These are phyloP conservation scores for Stephania yunnanensis DNA, from an alignment of 164 flowering plant genomes.

Conservation along the genomic window DNA sequence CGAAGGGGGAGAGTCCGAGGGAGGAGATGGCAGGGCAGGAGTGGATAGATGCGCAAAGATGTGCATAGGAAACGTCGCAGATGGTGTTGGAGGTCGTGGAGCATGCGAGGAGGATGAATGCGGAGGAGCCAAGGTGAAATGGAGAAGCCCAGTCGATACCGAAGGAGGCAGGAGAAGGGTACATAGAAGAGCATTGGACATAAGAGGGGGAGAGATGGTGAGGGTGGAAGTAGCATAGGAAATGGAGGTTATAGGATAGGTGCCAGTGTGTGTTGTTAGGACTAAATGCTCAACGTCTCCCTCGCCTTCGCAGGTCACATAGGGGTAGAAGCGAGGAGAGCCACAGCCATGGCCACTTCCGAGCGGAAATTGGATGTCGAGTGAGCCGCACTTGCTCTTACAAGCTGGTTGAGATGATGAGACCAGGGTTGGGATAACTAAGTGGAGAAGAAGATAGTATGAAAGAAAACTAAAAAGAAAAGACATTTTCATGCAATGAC, in stretches of 20 bases:
- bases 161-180: constrained; percentile 30
- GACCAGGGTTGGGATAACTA: background rate
- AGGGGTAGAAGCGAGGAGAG: constrained; percentile 44
- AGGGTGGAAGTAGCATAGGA: constrained; percentile 37
- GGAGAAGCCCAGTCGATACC: constrained; percentile 59
- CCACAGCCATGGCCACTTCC: constrained; percentile 52
- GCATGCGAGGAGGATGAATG: constrained; percentile 44
- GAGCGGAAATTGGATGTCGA: constrained; percentile 37
- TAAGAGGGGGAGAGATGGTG: constrained; percentile 36
- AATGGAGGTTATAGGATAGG: constrained; percentile 43
- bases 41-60: constrained; percentile 38
- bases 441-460: background rate
- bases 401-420: constrained; percentile 12
- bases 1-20: constrained; percentile 31
- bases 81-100: constrained; percentile 28
- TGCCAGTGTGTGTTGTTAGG: constrained; percentile 46
- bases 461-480: background rate
- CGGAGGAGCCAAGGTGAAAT: constrained; percentile 40
- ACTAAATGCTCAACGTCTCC: constrained; percentile 31
- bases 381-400: constrained; percentile 34
- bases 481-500: background rate
- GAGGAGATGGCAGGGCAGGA: constrained; percentile 35
- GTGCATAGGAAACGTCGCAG: constrained; percentile 32
- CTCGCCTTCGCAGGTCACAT: constrained; percentile 30
- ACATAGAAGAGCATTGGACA: constrained; percentile 54